phyloP scores from a whole-genome alignment of 2,329 filamentous ascomycete genomes.

The Aspergillus sp. region DNA sequence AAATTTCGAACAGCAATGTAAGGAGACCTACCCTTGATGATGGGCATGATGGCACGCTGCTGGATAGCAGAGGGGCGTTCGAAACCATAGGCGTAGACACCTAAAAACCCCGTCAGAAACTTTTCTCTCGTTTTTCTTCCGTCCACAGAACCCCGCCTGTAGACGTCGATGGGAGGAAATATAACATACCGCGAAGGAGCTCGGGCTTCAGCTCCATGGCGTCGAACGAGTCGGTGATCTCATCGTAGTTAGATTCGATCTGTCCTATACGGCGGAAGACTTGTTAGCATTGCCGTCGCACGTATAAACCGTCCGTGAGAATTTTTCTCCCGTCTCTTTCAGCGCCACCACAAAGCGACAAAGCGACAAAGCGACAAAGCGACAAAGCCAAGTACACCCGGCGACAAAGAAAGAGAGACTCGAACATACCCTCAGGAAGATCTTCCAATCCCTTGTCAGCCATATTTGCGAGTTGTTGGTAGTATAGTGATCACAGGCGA shows the following conservation, averaged over 20 bases:
- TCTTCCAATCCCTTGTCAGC: conserved; percentile 99
- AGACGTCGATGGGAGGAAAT: conserved; percentile 4
- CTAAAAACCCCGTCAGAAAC: conserved; percentile 36
- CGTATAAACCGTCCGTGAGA: not conserved
- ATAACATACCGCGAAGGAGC: conserved; percentile 77
- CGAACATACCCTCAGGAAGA: conserved; percentile 79
- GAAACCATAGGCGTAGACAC: conserved; percentile 99
- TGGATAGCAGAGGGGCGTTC: conserved; percentile 99
- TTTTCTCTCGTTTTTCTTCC: conserved; percentile 12
- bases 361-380: conserved; percentile 3
- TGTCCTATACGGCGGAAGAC: conserved; percentile 56
- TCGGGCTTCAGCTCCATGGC: conserved; percentile 95
- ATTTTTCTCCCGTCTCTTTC: conserved; percentile 7
- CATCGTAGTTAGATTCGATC: conserved; percentile 99
- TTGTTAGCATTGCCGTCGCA: not conserved
- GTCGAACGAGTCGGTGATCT: conserved; percentile 98
- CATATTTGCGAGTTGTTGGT: conserved; percentile 73
- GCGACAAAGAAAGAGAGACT: conserved; percentile 3
- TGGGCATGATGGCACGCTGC: conserved; percentile 99
- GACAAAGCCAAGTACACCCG: conserved; percentile 1
- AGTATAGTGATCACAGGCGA: conserved; percentile 61
- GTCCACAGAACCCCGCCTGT: conserved; percentile 12
- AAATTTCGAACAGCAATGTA: too few relatives aligned
- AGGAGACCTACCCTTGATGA: conserved; percentile 81
- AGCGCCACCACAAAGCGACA: conserved; percentile 5